Percentiles rank a stretch among this genome's conserved stretches.
Evolutionary conservation across 2,329 filamentous ascomycete species (phyloP).

Genomic region (Xylariales sp.): DNA sequence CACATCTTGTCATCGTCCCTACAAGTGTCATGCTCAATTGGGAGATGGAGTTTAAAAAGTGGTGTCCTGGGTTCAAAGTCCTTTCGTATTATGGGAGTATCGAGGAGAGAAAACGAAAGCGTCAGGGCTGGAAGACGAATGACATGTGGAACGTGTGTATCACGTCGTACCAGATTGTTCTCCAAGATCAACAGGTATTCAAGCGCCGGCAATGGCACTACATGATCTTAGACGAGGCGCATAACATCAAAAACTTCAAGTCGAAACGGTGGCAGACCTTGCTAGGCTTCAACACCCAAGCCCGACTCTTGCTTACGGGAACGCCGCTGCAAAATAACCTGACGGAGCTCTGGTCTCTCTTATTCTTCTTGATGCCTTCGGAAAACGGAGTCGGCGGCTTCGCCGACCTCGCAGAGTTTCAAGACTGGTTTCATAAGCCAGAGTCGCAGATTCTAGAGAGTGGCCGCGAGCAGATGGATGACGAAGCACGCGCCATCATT

Average conservation of each 20-base stretch:
- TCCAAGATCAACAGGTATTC: conserved; percentile 94
- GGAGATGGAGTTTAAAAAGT: conserved; percentile 99
- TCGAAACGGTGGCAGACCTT: conserved; percentile 97
- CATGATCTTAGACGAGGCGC: conserved; percentile 96
- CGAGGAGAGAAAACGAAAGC: conserved; percentile 90
- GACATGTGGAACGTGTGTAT: conserved; percentile 97
- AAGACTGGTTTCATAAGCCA: conserved; percentile 93
- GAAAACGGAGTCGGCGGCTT: conserved; percentile 89
- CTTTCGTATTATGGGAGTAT: conserved; percentile 95
- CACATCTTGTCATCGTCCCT: conserved; percentile 94
- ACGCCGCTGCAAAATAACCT: conserved; percentile 97
- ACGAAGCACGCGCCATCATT: conserved; percentile 91
- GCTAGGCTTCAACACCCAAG: conserved; percentile 90
- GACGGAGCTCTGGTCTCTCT: conserved; percentile 93
- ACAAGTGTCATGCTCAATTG: conserved; percentile 99
- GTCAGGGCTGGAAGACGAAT: conserved; percentile 92
- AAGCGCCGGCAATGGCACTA: conserved; percentile 96
- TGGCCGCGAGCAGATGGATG: conserved; percentile 91
- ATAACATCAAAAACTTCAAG: conserved; percentile 99
- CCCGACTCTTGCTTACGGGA: conserved; percentile 88
- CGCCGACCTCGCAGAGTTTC: conserved; percentile 94
- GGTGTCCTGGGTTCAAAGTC: conserved; percentile 97
- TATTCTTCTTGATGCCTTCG: conserved; percentile 96
- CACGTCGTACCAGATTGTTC: conserved; percentile 95
- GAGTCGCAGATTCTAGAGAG: conserved; percentile 97